phyloP scores from a whole-genome alignment of 257 asterid genomes.

The Primulina tabacum region DNA sequence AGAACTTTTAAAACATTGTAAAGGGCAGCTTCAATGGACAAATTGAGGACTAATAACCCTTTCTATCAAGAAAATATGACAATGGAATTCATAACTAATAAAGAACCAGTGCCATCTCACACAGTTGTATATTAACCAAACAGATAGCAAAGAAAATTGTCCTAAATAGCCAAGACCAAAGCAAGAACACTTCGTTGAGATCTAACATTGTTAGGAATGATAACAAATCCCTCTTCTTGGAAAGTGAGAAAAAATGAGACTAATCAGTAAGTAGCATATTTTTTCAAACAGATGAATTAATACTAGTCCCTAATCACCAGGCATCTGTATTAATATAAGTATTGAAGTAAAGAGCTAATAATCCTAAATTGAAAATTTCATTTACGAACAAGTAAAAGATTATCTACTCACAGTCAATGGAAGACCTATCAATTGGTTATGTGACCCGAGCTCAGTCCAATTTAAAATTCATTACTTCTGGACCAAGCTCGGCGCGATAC shows the following conservation, averaged over 20 bases:
- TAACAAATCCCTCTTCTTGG: conserved; percentile 9
- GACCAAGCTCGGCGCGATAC: neutral
- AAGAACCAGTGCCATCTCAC: no score
- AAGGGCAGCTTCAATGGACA: neutral
- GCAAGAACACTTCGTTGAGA: conserved; percentile 5
- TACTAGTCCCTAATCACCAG: conserved; percentile 10
- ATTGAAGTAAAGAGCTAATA: neutral
- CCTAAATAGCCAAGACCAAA: neutral
- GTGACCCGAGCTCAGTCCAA: neutral
- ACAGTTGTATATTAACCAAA: neutral
- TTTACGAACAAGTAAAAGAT: neutral
- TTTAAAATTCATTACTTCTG: neutral
- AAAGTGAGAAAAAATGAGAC: neutral
- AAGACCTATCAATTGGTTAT: neutral
- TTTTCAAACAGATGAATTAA: conserved; percentile 8
- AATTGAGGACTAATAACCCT: neutral
- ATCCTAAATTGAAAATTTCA: neutral
- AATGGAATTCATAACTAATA: neutral
- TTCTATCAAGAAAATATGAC: neutral
- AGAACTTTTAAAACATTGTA: neutral
- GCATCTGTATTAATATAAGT: neutral
- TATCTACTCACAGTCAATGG: neutral
- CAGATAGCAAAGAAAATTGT: neutral
- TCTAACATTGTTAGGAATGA: neutral
- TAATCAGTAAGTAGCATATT: no score